phyloP scores from a whole-genome alignment of 352 stramenopile genomes.

The Phytophthora fragariae region DNA sequence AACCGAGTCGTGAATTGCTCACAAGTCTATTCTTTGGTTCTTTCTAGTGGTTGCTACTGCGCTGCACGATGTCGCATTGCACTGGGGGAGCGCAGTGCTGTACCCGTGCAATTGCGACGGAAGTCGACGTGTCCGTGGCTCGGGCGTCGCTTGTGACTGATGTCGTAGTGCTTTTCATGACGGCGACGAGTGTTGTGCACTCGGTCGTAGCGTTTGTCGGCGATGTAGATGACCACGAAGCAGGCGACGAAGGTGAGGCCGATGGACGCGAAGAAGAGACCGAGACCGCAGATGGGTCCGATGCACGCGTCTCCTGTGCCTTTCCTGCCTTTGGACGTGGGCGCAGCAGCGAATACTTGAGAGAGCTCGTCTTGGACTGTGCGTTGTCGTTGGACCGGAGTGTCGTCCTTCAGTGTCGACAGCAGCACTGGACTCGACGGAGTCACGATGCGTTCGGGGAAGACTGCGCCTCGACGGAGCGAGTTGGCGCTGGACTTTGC shows the following conservation, averaged over 20 bases:
- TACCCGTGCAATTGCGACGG: conserved; percentile 22
- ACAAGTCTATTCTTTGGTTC: conserved; percentile 15
- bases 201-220: conserved; percentile 43
- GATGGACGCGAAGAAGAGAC: conserved; percentile 51
- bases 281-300: conserved; percentile 43
- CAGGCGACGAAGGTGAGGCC: conserved; percentile 46
- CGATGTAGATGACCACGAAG: conserved; percentile 47
- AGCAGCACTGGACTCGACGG: conserved; percentile 21
- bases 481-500: conserved; percentile 28
- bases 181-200: conserved; percentile 32
- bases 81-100: conserved; percentile 18
- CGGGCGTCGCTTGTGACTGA: conserved; percentile 23
- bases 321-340: conserved; percentile 28
- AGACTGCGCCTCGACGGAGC: conserved; percentile 21
- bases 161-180: conserved; percentile 35
- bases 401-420: neutral
- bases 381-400: conserved; percentile 17
- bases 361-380: conserved; percentile 32
- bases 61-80: conserved; percentile 26
- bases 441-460: conserved; percentile 18
- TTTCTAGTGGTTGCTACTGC: conserved; percentile 13
- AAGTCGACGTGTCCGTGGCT: conserved; percentile 28
- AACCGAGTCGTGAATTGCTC: neutral
- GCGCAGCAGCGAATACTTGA: conserved; percentile 28
- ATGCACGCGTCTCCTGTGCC: conserved; percentile 46